Percentiles rank a stretch among this genome's conserved stretches.
These are phyloP conservation scores for Suhomyces xylopsoci DNA, from an alignment of 805 yeast genomes.

Conservation along the genomic window DNA sequence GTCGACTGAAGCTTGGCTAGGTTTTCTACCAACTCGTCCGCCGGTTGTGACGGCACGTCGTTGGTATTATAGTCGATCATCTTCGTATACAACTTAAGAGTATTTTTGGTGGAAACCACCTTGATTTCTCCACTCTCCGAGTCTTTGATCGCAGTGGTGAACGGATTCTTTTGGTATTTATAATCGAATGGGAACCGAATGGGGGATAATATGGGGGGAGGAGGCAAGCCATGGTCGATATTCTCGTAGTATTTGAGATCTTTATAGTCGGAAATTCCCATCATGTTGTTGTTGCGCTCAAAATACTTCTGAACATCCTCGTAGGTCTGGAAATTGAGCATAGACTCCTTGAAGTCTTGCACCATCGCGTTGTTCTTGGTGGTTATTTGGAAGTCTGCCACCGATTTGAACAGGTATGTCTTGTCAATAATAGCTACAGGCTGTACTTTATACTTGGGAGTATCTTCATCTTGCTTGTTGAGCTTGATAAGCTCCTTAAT, in stretches of 20 bases:
- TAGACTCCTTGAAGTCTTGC: slow-evolving; percentile 26
- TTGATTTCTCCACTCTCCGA: slow-evolving; percentile 59
- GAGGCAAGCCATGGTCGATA: slow-evolving; percentile 61
- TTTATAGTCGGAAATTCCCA: slow-evolving; percentile 26
- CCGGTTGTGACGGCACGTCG: slow-evolving; percentile 48
- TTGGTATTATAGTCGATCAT: slow-evolving; percentile 47
- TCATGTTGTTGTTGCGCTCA: slow-evolving; percentile 20
- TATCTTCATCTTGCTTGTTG: slow-evolving; percentile 24
- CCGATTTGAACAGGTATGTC: slow-evolving; percentile 74
- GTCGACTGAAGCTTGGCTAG: slow-evolving; percentile 26
- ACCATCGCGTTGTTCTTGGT: slow-evolving; percentile 49
- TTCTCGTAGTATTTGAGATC: slow-evolving; percentile 23
- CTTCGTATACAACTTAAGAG: slow-evolving; percentile 51
- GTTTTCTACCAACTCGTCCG: slow-evolving; percentile 42
- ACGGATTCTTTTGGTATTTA: slow-evolving; percentile 71
- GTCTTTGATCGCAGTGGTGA: slow-evolving; percentile 44
- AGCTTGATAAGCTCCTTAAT: slow-evolving; percentile 39
- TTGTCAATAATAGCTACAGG: slow-evolving; percentile 69
- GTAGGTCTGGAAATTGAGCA: slow-evolving; percentile 23
- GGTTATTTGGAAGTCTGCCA: slow-evolving; percentile 82
- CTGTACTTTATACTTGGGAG: slow-evolving; percentile 38
- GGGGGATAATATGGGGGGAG: slow-evolving; percentile 82
- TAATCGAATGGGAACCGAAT: slow-evolving; percentile 75
- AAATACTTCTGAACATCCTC: slow-evolving; percentile 25
- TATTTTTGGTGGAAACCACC: slow-evolving; percentile 44